Evolutionary conservation across 805 yeast species (phyloP).

Genomic region (Candida odintsovae): DNA sequence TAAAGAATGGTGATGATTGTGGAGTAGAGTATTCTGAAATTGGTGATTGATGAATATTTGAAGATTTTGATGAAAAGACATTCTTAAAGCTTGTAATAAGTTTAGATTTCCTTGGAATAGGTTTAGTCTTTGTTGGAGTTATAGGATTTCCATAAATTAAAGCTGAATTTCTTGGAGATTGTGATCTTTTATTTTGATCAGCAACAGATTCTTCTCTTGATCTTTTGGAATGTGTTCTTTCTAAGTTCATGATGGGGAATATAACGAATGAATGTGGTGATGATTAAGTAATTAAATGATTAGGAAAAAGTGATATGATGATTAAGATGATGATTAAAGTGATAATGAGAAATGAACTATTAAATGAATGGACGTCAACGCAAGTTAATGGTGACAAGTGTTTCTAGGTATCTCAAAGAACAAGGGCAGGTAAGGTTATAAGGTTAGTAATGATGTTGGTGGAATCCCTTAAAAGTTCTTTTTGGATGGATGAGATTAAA

Average conservation of each 20-base stretch:
- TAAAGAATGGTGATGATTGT: constrained; percentile 7
- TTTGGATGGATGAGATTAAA: not conserved
- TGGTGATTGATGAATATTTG: constrained; percentile 10
- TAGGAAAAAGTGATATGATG: too few species aligned
- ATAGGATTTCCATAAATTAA: constrained; percentile 14
- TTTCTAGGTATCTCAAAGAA: not conserved
- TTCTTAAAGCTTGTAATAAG: constrained; percentile 21
- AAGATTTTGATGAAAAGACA: constrained; percentile 7
- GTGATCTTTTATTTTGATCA: constrained; percentile 17
- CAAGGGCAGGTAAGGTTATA: not conserved
- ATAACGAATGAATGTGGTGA: constrained; percentile 4
- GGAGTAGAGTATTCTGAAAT: constrained; percentile 9
- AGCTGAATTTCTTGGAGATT: constrained; percentile 8
- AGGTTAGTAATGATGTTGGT: not conserved
- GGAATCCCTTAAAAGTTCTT: not conserved
- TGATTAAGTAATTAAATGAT: too few species aligned
- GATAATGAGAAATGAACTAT: constrained; percentile 4
- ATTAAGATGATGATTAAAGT: too few species aligned
- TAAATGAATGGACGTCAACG: constrained; percentile 28
- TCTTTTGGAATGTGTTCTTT: constrained; percentile 18
- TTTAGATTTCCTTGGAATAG: constrained; percentile 6
- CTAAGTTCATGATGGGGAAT: constrained; percentile 4
- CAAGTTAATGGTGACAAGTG: constrained; percentile 27
- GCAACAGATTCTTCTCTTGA: constrained; percentile 14
- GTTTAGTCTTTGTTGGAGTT: constrained; percentile 10